A percentile compares a stretch with the other conserved stretches of the same genome.
phyloP scores from a whole-genome alignment of 1,284 basidiomycete genomes.

The Ustilago xerochloae region DNA sequence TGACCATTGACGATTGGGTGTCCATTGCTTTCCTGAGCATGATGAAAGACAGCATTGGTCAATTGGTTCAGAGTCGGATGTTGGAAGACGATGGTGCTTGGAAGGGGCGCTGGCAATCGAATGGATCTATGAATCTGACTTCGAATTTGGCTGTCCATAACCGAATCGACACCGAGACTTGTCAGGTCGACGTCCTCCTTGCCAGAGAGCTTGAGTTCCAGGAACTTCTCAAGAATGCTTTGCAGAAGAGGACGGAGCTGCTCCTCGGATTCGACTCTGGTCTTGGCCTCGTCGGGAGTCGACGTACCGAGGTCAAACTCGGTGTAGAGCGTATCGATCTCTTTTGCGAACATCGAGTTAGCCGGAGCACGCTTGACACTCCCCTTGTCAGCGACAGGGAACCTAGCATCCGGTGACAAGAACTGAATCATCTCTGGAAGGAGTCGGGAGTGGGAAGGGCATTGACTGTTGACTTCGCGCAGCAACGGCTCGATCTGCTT shows the following conservation, averaged over 20 bases:
- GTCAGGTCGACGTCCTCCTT: slow-evolving; percentile 68
- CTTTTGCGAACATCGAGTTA: slow-evolving; percentile 15
- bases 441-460: slow-evolving; percentile 42
- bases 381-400: slow-evolving; percentile 42
- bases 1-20: not conserved
- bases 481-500: slow-evolving; percentile 29
- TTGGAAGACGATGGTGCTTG: slow-evolving; percentile 70
- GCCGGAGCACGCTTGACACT: slow-evolving; percentile 33
- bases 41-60: slow-evolving; percentile 51
- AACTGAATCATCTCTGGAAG: slow-evolving; percentile 43
- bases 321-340: slow-evolving; percentile 35
- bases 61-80: slow-evolving; percentile 69
- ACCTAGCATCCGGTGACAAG: slow-evolving; percentile 7
- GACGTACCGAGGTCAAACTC: slow-evolving; percentile 39
- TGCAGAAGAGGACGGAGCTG: slow-evolving; percentile 20
- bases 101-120: slow-evolving; percentile 39
- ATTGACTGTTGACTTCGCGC: slow-evolving; percentile 29
- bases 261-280: not conserved
- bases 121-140: slow-evolving; percentile 31
- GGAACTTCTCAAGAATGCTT: slow-evolving; percentile 22
- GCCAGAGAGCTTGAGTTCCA: slow-evolving; percentile 55
- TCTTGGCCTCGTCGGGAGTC: slow-evolving; percentile 25
- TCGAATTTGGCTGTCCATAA: slow-evolving; percentile 74
- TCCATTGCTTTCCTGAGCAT: not conserved
- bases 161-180: slow-evolving; percentile 73